Conservation (phyloP, 176 grass and related monocot genomes). For the Oryza brachyantha region DNA sequence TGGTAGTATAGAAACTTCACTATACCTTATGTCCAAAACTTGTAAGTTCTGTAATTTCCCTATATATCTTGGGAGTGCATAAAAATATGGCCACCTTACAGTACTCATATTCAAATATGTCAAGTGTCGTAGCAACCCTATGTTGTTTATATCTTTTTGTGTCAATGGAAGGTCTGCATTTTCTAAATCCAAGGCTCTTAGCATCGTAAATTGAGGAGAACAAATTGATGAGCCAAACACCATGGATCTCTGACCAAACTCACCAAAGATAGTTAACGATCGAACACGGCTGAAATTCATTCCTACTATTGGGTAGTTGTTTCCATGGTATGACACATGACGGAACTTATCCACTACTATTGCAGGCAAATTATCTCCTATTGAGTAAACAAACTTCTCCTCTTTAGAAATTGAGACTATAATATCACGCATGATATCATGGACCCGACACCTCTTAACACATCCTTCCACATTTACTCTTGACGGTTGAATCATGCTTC, state of each 20-base stretch:
- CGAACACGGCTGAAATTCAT: too few species aligned
- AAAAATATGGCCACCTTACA: accelerated
- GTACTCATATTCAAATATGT: neutral
- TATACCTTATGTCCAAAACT: neutral
- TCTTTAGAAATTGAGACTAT: neutral
- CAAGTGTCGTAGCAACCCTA: neutral
- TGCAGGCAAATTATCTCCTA: too few species aligned
- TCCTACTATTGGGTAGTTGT: neutral
- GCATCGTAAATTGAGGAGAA: neutral
- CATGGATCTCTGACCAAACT: too few species aligned
- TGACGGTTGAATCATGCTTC: constrained; percentile 28
- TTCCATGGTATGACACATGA: neutral
- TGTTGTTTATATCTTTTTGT: neutral
- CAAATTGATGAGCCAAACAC: neutral
- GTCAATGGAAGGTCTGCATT: neutral
- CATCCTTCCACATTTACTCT: neutral
- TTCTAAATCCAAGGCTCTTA: neutral
- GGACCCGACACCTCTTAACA: constrained; percentile 2
- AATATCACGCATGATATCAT: constrained; percentile 22
- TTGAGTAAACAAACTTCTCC: neutral
- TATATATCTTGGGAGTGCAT: neutral
- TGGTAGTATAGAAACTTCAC: neutral
- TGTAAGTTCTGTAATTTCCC: constrained; percentile 3
- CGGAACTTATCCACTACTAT: neutral
- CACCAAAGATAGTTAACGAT: too few species aligned